Base-by-base conservation (phyloP, 345 rosid species). In the Arabidopsis thaliana region DNA sequence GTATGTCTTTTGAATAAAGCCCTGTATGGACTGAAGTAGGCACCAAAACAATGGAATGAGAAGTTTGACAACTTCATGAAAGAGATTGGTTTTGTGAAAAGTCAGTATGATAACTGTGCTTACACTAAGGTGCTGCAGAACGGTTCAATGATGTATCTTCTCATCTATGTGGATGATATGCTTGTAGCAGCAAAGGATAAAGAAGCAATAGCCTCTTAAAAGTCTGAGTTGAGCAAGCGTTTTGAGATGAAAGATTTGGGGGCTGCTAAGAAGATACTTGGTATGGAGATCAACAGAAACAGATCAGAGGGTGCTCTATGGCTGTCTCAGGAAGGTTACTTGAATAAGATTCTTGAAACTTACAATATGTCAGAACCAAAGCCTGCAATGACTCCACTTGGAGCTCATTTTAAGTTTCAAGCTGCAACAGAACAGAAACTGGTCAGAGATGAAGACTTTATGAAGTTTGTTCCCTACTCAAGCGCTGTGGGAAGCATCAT, bases 221-320 rank as follows among this genome's bases (percentile, higher is more conserved):
- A 44, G 7, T 1, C 20, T 44, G 7, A 13, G 1, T 25, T 1
- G 2, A 2, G 28, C 2, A 25, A 25, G 28, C 20, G 20, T 13
- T 44, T 44, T 13, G 20, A 44, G 4, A 44, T 44, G 48, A 44
- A 44, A 5, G 48, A 44, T 13, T 7, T 44, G 3, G 48, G 48
- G 1, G 0, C 48, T 44, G 20, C 16, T 1, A 13, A 44, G 14
- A 44, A 44, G 48, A 44, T 44, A 1, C 20, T 44, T 1, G 20
- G 20, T 13, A 44, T 44, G 1, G 20, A 13, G 13, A 44, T 44
- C 4, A 13, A 4, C 1, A 44, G 48, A 44, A 1, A 13, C 20
- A 44, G 20, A 0, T 1, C 4, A 1, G 0, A 0, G 2, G 20
- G 7, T 3, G 1, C 14, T 5, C 13, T 1, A 12, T 10, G 48